These are phyloP conservation scores for Monosporozyma aerobia DNA, from an alignment of 805 yeast species.

Conservation along the genomic window DNA sequence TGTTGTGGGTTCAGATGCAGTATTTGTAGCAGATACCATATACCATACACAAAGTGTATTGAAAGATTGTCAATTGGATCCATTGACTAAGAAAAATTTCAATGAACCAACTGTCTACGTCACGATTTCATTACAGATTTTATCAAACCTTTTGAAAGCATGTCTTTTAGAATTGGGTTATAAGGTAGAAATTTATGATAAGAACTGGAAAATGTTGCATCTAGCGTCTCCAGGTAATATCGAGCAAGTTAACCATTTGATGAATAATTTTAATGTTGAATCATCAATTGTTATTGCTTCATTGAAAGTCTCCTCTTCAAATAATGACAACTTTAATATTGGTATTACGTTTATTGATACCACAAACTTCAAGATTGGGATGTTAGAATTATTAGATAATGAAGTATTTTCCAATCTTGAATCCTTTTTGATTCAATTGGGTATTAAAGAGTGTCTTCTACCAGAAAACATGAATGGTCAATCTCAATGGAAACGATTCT, in stretches of 20 bases:
- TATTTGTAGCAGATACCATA: slow-evolving; percentile 69
- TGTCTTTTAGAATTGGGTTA: slow-evolving; percentile 62
- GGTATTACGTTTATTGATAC: slow-evolving; percentile 73
- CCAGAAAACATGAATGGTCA: slow-evolving; percentile 31
- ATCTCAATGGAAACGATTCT: slow-evolving; percentile 42
- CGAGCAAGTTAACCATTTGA: slow-evolving; percentile 63
- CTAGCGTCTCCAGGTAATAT: slow-evolving; percentile 88
- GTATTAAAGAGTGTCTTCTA: slow-evolving; percentile 75
- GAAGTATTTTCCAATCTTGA: slow-evolving; percentile 83
- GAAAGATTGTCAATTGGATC: slow-evolving; percentile 38
- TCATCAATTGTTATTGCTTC: slow-evolving; percentile 46
- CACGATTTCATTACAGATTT: slow-evolving; percentile 69
- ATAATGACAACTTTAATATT: slow-evolving; percentile 36
- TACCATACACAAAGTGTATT: slow-evolving; percentile 78
- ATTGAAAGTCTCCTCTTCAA: slow-evolving; percentile 29
- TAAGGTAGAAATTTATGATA: slow-evolving; percentile 74
- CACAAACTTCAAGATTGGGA: slow-evolving; percentile 53
- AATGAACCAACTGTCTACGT: slow-evolving; percentile 38
- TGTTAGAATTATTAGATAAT: slow-evolving; percentile 76
- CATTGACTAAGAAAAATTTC: slow-evolving; percentile 32
- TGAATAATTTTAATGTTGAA: slow-evolving; percentile 38
- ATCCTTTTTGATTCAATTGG: slow-evolving; percentile 76
- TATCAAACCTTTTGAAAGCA: slow-evolving; percentile 52
- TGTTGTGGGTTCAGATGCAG: slow-evolving; percentile 67
- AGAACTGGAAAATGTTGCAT: slow-evolving; percentile 46